Percentiles rank a stretch among this genome's conserved stretches.
phyloP scores from a whole-genome alignment of 495 filamentous ascomycete species.

The Podospora pseudopauciseta region DNA sequence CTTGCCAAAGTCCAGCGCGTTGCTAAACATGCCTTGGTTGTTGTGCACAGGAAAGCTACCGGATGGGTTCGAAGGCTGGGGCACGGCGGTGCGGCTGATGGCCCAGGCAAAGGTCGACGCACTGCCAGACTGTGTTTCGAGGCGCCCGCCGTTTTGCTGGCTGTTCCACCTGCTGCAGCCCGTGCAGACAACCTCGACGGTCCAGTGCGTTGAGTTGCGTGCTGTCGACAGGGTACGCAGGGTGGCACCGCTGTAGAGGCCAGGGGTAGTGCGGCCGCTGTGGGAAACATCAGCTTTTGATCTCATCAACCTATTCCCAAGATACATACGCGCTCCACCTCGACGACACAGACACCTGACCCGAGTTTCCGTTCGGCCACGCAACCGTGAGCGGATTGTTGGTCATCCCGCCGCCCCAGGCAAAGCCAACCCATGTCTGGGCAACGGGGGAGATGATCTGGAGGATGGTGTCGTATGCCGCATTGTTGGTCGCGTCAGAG shows the following conservation, averaged over 20 bases:
- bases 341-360: constrained; percentile 34
- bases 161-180: constrained; percentile 41
- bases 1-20: constrained; percentile 24
- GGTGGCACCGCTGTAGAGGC: constrained; percentile 36
- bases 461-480: constrained; percentile 42
- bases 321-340: constrained; percentile 43
- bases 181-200: constrained; percentile 43
- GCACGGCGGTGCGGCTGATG: constrained; percentile 28
- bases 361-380: constrained; percentile 42
- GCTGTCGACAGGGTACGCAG: constrained; percentile 39
- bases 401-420: constrained; percentile 48
- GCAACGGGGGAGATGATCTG: constrained; percentile 39
- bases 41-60: constrained; percentile 30
- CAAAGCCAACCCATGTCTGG: constrained; percentile 44
- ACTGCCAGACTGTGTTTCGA: constrained; percentile 33
- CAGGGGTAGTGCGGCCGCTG: constrained; percentile 1
- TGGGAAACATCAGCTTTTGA: neutral
- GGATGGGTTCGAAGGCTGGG: constrained; percentile 22
- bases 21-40: constrained; percentile 26
- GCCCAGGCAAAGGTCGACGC: constrained; percentile 37
- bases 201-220: constrained; percentile 48
- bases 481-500: constrained; percentile 19
- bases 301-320: neutral
- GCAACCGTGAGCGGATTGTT: constrained; percentile 45
- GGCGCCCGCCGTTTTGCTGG: constrained; percentile 20